These are phyloP conservation scores for Vigna radiata DNA, from an alignment of 306 rosid genomes.

Conservation along the genomic window DNA sequence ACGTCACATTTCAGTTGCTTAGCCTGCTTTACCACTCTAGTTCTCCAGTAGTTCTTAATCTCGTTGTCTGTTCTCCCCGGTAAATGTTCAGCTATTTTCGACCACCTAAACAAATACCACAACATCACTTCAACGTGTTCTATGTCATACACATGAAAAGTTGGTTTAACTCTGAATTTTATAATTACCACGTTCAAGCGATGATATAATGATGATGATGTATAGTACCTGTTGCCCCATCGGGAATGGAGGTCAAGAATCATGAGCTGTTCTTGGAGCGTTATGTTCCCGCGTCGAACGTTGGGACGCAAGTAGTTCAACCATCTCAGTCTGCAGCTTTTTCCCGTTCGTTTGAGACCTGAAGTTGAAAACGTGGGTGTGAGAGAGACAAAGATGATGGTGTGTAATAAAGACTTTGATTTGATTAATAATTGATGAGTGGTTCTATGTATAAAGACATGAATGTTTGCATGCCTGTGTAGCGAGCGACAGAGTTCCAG, in stretches of 20 bases:
- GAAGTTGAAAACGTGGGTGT: background rate
- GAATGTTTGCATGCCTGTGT: constrained; percentile 41
- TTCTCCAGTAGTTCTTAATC: constrained; percentile 89
- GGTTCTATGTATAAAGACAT: background rate
- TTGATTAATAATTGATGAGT: too few relatives aligned
- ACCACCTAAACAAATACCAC: constrained; percentile 63
- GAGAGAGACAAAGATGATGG: background rate
- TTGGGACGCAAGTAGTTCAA: constrained; percentile 65
- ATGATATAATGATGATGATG: background rate
- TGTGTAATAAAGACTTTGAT: too few relatives aligned
- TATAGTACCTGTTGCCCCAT: constrained; percentile 69
- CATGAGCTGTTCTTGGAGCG: constrained; percentile 66
- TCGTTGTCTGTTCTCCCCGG: constrained; percentile 90
- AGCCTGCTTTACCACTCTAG: constrained; percentile 85
- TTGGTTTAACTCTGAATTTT: too few relatives aligned
- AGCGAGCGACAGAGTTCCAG: constrained; percentile 63
- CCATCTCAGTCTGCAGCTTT: constrained; percentile 79
- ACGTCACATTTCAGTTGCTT: constrained; percentile 83
- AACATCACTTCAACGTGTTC: background rate
- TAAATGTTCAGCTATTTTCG: constrained; percentile 75
- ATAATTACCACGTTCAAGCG: background rate
- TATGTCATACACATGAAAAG: too few relatives aligned
- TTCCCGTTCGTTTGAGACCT: constrained; percentile 69
- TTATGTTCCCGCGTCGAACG: constrained; percentile 64
- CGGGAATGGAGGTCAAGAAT: constrained; percentile 69